These are phyloP conservation scores for Aspergillus brunneoviolaceus DNA, from an alignment of 2,329 filamentous ascomycete species.

Conservation along the genomic window DNA sequence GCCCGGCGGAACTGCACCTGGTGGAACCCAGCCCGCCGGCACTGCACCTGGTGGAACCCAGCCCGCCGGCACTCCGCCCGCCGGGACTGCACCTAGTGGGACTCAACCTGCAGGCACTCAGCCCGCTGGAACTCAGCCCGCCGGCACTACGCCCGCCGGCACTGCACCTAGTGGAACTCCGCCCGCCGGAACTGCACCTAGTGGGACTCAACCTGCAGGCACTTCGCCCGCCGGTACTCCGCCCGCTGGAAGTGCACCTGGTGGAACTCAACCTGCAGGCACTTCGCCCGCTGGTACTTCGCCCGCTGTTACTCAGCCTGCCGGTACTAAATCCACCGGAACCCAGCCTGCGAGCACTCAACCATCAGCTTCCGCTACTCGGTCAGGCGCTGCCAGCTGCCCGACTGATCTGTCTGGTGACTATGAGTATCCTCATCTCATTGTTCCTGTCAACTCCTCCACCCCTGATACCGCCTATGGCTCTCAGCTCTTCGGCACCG, in stretches of 20 bases:
- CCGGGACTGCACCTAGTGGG: no score
- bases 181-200: not conserved
- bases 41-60: no score
- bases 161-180: no score
- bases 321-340: no score
- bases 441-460: conserved; percentile 59
- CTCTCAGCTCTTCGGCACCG: conserved; percentile 56
- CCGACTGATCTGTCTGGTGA: conserved; percentile 47
- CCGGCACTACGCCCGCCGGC: not conserved
- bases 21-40: not conserved
- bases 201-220: not conserved
- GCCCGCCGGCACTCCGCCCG: no score
- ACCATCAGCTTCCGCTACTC: conserved; percentile 14
- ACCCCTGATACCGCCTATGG: conserved; percentile 54
- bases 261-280: not conserved
- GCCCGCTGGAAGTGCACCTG: no score
- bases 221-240: no score
- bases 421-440: conserved; percentile 62
- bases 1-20: not conserved
- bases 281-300: not conserved
- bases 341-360: not conserved
- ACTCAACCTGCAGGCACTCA: not conserved
- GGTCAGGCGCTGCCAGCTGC: conserved; percentile 35
- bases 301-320: no score
- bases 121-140: not conserved